Percentiles rank a stretch among this genome's conserved stretches.
Evolutionary conservation across 441 rosid genomes (phyloP).

Genomic region (Euphorbia corollata): DNA sequence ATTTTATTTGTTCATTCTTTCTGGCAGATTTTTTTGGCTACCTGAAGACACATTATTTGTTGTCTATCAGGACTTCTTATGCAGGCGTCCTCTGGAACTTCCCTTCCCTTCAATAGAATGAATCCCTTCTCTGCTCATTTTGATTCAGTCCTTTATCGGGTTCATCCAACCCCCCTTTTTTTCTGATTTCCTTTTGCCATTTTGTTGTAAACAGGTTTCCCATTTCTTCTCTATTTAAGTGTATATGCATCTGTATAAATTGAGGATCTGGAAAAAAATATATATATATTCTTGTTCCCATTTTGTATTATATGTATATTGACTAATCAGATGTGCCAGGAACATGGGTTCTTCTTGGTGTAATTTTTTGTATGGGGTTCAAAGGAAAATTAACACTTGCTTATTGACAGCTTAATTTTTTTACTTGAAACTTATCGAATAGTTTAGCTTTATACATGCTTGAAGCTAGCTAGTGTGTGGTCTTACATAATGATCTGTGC

Average conservation of each 20-base stretch:
- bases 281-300: constrained; percentile 20
- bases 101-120: not conserved
- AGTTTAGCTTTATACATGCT: too few relatives aligned
- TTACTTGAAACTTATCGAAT: too few relatives aligned
- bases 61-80: constrained; percentile 8
- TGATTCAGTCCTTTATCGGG: not conserved
- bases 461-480: too few relatives aligned
- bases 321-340: not conserved
- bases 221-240: constrained; percentile 28
- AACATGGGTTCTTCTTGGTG: not conserved
- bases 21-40: constrained; percentile 28
- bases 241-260: constrained; percentile 39
- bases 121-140: constrained; percentile 16
- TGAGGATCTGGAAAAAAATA: constrained; percentile 3
- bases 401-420: too few relatives aligned
- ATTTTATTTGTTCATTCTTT: constrained; percentile 39
- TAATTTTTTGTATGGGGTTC: too few relatives aligned
- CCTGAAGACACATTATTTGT: constrained; percentile 12
- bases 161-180: not conserved
- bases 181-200: not conserved
- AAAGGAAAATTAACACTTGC: too few relatives aligned
- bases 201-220: constrained; percentile 16
- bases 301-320: constrained; percentile 22
- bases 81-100: constrained; percentile 12
- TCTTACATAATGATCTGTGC: too few relatives aligned